These are phyloP conservation scores for Dissophora ornata DNA, from an alignment of 192 early-diverging fungal genomes.

Conservation along the genomic window DNA sequence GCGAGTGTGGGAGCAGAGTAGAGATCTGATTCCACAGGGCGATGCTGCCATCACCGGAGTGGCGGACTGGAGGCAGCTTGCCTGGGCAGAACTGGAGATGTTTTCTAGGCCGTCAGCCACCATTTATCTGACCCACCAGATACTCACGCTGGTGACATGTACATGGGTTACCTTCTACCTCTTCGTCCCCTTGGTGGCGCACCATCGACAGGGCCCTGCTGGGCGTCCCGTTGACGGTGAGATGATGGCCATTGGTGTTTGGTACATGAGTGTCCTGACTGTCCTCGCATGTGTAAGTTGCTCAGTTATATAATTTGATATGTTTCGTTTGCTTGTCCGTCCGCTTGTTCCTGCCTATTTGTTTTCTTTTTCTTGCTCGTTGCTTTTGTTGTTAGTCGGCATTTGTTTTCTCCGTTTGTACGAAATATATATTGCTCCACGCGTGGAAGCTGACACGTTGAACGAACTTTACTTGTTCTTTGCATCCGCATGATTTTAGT, in stretches of 20 bases:
- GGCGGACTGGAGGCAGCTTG: conserved; percentile 9
- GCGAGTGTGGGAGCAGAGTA: background rate
- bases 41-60: conserved; percentile 2
- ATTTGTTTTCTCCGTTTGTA: no score
- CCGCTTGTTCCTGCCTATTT: no score
- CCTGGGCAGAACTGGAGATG: conserved; percentile 17
- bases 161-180: conserved; percentile 31
- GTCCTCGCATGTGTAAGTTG: conserved; percentile 24
- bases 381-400: no score
- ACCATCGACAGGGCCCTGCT: conserved; percentile 25
- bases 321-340: no score
- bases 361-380: no score
- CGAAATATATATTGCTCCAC: no score
- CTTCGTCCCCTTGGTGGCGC: conserved; percentile 29
- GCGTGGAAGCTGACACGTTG: no score
- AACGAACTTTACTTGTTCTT: no score
- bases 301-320: background rate
- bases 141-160: conserved; percentile 22
- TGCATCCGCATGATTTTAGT: no score
- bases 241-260: conserved; percentile 43
- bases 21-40: background rate
- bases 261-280: conserved; percentile 31
- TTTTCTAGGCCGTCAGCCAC: conserved; percentile 2
- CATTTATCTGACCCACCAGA: conserved; percentile 27
- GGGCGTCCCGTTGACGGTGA: conserved; percentile 35